Evolutionary conservation across 345 rosid species (phyloP), one percentile per base, ranked within the genome.

Genomic region (Bruguiera parviflora): DNA sequence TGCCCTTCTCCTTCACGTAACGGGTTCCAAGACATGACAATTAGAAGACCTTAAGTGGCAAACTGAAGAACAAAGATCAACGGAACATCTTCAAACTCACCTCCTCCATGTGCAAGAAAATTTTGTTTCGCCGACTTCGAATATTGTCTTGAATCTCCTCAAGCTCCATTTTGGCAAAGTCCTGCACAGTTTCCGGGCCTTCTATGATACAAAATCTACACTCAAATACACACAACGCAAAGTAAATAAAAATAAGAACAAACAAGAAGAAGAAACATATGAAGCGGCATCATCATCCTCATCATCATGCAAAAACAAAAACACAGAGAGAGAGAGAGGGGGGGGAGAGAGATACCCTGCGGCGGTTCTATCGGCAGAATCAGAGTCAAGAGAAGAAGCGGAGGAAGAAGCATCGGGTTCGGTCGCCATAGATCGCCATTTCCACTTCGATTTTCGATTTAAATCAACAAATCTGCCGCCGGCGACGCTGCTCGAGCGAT

Each of bases 81-180:
- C 3, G 18, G 15, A 43, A 11, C 19, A 13, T 13, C 49, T 43
- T 15, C 49, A 43, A 43, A n/a, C 70, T 77, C 47, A 83, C 98
- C 92, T 94, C 98, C 76, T 94, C 98, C 98, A 94, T 94, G 70
- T 87, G 98, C 81, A 91, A 81, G 80, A 94, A 91, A 76, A 94
- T 94, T 76, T 94, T 94, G 82, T 94, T 94, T 10, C 98, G 81
- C 20, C 98, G 84, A 81, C 96, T 94, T 55, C 92, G 77, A 80
- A 94, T 88, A 71, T 94, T 94, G 69, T 94, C 98, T 66, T 88
- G 95, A 81, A 94, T 89, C 84, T 94, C 98, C 81, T 74, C 90
- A 46, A 87, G 72, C 71, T 91, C 92, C 98, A 94, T 94, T 72
- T 88, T 80, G 20, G 89, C 92, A 72, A 94, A 94, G 83, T 89